Evolutionary conservation across 495 filamentous ascomycete species (phyloP).

Genomic region (Pyronema domesticum): DNA sequence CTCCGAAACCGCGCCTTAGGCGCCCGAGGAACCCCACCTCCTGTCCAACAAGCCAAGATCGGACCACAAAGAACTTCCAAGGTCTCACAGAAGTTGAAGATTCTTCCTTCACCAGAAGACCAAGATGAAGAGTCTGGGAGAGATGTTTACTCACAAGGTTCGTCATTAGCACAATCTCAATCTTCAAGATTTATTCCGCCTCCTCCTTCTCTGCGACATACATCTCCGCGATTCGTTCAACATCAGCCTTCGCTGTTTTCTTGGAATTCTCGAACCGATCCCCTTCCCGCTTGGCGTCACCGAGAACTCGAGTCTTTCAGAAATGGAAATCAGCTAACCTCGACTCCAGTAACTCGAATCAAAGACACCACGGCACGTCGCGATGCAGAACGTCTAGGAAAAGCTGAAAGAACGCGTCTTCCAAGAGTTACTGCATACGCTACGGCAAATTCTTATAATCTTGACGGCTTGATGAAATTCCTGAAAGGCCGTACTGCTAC

Average conservation of each 20-base stretch:
- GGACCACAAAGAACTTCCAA: slow-evolving; percentile 89
- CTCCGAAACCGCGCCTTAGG: too few relatives aligned
- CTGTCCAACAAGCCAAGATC: slow-evolving; percentile 43
- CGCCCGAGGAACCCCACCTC: background rate
- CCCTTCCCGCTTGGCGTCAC: too few relatives aligned
- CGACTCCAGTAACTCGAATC: slow-evolving; percentile 49
- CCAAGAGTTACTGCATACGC: slow-evolving; percentile 92
- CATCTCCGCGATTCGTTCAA: too few relatives aligned
- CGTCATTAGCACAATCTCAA: slow-evolving; percentile 22
- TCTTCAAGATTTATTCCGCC: too few relatives aligned
- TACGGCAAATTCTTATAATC: slow-evolving; percentile 73
- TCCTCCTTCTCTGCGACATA: too few relatives aligned
- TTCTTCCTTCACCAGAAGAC: slow-evolving; percentile 74
- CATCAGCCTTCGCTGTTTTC: too few relatives aligned
- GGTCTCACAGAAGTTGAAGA: slow-evolving; percentile 87
- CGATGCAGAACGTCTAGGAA: slow-evolving; percentile 83
- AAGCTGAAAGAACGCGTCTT: slow-evolving; percentile 72
- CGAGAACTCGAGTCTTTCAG: background rate
- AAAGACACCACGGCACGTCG: slow-evolving; percentile 87
- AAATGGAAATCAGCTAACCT: background rate
- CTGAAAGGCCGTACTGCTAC: slow-evolving; percentile 62
- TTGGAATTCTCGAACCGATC: background rate
- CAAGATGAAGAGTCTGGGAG: slow-evolving; percentile 78
- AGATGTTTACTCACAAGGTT: slow-evolving; percentile 76
- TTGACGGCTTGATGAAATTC: slow-evolving; percentile 74